phyloP scores from a whole-genome alignment of 352 stramenopile species.

The Globisporangium canariense region DNA sequence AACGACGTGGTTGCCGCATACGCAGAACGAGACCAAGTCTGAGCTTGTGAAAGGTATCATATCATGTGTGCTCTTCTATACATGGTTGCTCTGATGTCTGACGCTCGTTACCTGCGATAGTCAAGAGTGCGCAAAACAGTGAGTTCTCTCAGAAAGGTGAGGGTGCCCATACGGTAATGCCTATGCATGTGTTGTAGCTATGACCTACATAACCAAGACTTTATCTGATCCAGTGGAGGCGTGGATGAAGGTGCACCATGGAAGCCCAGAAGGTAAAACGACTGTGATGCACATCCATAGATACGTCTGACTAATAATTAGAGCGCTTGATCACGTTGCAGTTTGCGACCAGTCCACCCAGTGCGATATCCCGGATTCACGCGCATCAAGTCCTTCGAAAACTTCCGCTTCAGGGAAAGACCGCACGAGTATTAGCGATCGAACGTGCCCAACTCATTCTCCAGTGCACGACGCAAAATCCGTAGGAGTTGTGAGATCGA shows the following conservation, averaged over 20 bases:
- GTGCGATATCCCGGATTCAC: conserved; percentile 11
- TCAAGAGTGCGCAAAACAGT: conserved; percentile 9
- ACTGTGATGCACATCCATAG: neutral
- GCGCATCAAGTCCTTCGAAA: neutral
- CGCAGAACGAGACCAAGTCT: conserved; percentile 52
- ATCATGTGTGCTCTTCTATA: neutral
- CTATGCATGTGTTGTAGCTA: neutral
- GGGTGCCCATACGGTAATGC: neutral
- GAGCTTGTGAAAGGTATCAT: conserved; percentile 44
- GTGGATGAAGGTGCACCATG: conserved; percentile 4
- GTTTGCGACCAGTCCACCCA: conserved; percentile 17
- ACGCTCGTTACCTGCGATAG: neutral
- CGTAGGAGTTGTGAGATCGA: neutral
- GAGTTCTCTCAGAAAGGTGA: conserved; percentile 14
- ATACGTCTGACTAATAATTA: neutral
- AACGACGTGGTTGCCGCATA: neutral
- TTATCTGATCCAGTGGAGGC: neutral
- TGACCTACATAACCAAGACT: neutral
- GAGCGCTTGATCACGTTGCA: neutral
- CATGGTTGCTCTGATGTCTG: neutral
- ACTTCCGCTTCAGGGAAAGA: neutral
- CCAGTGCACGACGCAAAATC: neutral
- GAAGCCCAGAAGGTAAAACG: conserved; percentile 6
- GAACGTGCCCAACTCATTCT: neutral
- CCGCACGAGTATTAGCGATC: neutral